Conservation (phyloP, 2,329 filamentous ascomycete species). For the Pezicula neosporulosa region DNA sequence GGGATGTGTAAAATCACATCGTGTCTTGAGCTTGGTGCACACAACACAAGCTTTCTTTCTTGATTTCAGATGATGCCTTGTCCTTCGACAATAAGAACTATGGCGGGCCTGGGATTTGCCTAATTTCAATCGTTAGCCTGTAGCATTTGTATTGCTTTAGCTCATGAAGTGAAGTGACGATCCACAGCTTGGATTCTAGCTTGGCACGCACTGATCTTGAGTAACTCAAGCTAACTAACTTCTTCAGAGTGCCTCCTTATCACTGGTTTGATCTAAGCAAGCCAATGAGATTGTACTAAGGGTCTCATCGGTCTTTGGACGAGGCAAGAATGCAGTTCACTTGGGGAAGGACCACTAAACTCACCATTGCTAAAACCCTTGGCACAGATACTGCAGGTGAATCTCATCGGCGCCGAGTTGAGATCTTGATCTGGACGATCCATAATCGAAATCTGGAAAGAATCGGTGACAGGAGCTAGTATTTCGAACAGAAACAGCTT, state of each 20-base stretch:
- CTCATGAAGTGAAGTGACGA: not conserved
- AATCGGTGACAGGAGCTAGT: no score
- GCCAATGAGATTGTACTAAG: no score
- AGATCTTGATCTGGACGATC: not conserved
- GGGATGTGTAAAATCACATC: conserved; percentile 11
- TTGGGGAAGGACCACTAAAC: not conserved
- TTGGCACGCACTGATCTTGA: not conserved
- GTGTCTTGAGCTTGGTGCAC: conserved; percentile 16
- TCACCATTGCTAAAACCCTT: conserved; percentile 14
- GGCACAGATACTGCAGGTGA: conserved; percentile 12
- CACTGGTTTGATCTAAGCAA: no score
- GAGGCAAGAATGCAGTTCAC: no score
- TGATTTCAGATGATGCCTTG: conserved; percentile 5
- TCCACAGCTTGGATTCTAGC: no score
- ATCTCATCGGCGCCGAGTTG: not conserved
- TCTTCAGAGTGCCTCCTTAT: no score
- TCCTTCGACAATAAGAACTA: conserved; percentile 12
- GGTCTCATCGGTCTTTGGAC: no score
- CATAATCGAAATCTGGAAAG: not conserved
- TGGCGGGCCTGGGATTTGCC: conserved; percentile 15
- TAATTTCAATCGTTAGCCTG: not conserved
- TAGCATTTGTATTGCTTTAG: not conserved
- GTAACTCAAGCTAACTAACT: not conserved
- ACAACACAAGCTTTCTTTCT: conserved; percentile 13
- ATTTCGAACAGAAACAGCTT: no score